Conservation (phyloP, 2,329 filamentous ascomycete genomes). For the Tolypocladium pustulatum region DNA sequence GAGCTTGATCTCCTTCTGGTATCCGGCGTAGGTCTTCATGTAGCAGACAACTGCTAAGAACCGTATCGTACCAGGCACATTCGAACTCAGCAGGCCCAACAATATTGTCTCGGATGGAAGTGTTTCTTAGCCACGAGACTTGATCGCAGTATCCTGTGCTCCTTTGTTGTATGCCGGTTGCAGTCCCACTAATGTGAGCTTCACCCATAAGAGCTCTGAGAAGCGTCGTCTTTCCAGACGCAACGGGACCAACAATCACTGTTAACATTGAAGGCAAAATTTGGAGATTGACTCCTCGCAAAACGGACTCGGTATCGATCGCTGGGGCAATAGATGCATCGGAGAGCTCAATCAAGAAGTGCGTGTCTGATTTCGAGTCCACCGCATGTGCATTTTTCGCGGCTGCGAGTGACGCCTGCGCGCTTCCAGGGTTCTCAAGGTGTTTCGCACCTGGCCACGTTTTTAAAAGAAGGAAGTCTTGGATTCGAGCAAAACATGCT, state of each 20-base stretch:
- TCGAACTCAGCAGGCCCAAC: constrained; percentile 15
- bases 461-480: constrained; percentile 6
- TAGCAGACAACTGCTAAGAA: constrained; percentile 17
- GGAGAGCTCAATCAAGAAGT: not conserved
- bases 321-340: not conserved
- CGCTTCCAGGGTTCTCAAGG: not conserved
- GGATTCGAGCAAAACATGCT: constrained; percentile 6
- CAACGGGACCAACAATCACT: not conserved
- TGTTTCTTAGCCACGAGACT: not conserved
- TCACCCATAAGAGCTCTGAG: not conserved
- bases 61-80: constrained; percentile 12
- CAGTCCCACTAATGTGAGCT: not conserved
- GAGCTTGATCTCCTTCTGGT: constrained; percentile 18
- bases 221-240: not conserved
- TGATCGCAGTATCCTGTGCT: not conserved
- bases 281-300: not conserved
- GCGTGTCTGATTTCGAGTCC: not conserved
- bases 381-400: not conserved
- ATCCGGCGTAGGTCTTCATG: constrained; percentile 16
- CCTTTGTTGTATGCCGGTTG: not conserved
- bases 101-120: constrained; percentile 15
- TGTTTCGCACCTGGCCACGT: not conserved
- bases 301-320: not conserved
- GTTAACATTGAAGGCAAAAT: not conserved
- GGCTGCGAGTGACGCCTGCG: not conserved